phyloP scores from a whole-genome alignment of 2,329 filamentous ascomycete genomes.

The Dactylellina haptotyla region DNA sequence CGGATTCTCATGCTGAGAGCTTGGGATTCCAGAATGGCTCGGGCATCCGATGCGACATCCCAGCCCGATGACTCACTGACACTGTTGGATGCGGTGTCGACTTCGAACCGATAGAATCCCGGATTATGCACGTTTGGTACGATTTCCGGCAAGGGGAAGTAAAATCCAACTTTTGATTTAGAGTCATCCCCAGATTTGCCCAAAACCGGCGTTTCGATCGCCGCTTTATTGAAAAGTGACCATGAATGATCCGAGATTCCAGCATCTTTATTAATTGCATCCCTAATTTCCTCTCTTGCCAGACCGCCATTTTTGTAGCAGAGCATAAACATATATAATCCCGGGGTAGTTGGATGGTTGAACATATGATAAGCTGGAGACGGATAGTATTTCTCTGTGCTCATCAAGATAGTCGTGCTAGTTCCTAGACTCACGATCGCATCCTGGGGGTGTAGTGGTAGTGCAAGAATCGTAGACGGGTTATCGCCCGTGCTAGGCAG shows the following conservation, averaged over 20 bases:
- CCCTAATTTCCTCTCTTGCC: slow-evolving; percentile 87
- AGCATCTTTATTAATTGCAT: slow-evolving; percentile 72
- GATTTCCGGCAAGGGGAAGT: slow-evolving; percentile 93
- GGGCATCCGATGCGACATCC: slow-evolving; percentile 76
- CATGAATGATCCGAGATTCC: slow-evolving; percentile 70
- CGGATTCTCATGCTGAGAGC: slow-evolving; percentile 89
- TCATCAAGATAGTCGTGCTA: slow-evolving; percentile 97
- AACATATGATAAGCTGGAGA: slow-evolving; percentile 96
- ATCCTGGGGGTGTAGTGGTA: slow-evolving; percentile 86
- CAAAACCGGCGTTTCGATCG: slow-evolving; percentile 75
- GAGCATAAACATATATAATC: slow-evolving; percentile 99
- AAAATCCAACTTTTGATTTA: slow-evolving; percentile 86
- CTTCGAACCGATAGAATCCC: slow-evolving; percentile 86
- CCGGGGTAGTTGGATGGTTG: slow-evolving; percentile 91
- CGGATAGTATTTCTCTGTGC: slow-evolving; percentile 87
- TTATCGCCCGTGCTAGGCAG: slow-evolving; percentile 95
- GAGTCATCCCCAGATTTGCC: slow-evolving; percentile 66
- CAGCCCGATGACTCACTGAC: slow-evolving; percentile 62
- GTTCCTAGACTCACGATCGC: slow-evolving; percentile 96
- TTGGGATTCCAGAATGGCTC: slow-evolving; percentile 93
- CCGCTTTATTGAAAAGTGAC: slow-evolving; percentile 80
- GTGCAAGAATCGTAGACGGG: slow-evolving; percentile 89
- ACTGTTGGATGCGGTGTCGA: slow-evolving; percentile 67
- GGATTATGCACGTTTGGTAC: slow-evolving; percentile 83
- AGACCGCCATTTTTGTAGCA: slow-evolving; percentile 99